These are phyloP conservation scores for Pestalotiopsis sp. DNA, from an alignment of 2,329 filamentous ascomycete genomes.

Conservation along the genomic window DNA sequence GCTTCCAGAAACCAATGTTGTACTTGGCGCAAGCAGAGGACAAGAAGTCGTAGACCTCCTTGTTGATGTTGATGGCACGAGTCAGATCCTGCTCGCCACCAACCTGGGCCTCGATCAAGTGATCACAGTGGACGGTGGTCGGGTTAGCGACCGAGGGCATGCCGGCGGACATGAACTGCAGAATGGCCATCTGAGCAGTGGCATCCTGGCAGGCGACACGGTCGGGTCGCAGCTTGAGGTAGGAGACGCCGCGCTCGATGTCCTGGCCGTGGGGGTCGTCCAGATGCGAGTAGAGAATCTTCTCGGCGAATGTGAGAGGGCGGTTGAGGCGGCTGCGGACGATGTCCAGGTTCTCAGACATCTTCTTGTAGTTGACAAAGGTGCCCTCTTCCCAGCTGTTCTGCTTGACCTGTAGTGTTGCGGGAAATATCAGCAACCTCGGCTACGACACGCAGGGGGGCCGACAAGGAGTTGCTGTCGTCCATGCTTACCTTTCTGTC, in stretches of 20 bases:
- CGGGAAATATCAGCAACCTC: conserved; percentile 28
- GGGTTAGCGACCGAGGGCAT: conserved; percentile 96
- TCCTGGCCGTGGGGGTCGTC: conserved; percentile 96
- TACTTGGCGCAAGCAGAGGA: conserved; percentile 95
- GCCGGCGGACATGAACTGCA: conserved; percentile 99
- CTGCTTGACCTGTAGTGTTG: conserved; percentile 71
- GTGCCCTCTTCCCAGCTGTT: conserved; percentile 95
- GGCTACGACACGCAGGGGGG: neutral
- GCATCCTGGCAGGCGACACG: conserved; percentile 99
- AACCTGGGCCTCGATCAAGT: conserved; percentile 97
- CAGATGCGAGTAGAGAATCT: conserved; percentile 98
- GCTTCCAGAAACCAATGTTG: conserved; percentile 99
- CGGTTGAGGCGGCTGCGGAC: conserved; percentile 89
- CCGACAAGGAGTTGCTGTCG: neutral
- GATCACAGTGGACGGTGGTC: conserved; percentile 96
- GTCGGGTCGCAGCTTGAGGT: conserved; percentile 95
- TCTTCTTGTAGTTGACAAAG: conserved; percentile 99
- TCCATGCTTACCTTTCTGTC: conserved; percentile 76
- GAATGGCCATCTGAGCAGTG: conserved; percentile 98
- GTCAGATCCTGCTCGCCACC: conserved; percentile 93
- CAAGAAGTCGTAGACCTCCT: conserved; percentile 99
- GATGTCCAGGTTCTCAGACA: conserved; percentile 94
- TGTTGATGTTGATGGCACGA: conserved; percentile 91
- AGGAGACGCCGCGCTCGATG: conserved; percentile 92
- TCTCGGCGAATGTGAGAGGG: conserved; percentile 94